phyloP scores from a whole-genome alignment of 192 early-diverging fungal species.

The Podila epicladia region DNA sequence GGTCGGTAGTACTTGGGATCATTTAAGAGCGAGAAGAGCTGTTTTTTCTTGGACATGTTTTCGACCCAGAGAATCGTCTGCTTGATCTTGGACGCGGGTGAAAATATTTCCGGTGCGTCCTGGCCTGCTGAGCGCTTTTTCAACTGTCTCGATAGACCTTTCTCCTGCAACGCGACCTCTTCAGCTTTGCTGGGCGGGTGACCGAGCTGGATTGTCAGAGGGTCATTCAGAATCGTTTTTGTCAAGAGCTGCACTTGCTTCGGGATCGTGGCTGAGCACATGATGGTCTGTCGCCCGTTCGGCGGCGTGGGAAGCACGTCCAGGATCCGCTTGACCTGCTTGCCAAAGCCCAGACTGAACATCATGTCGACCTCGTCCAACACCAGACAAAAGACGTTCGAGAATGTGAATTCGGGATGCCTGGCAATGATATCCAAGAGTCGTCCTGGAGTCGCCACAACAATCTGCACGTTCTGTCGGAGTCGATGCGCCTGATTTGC shows the following conservation, averaged over 20 bases:
- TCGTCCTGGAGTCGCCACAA: conserved; percentile 66
- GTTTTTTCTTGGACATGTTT: conserved; percentile 62
- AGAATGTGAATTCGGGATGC: conserved; percentile 44
- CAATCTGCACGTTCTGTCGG: conserved; percentile 62
- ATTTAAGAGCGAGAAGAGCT: conserved; percentile 60
- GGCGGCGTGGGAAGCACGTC: conserved; percentile 42
- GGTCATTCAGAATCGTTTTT: conserved; percentile 25
- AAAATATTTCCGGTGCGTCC: conserved; percentile 13
- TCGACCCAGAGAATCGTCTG: conserved; percentile 69
- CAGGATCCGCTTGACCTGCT: conserved; percentile 58
- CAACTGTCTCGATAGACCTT: neutral
- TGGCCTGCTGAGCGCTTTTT: neutral
- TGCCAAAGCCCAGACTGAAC: conserved; percentile 64
- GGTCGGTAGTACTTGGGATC: conserved; percentile 62
- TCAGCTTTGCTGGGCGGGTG: conserved; percentile 7
- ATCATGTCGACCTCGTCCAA: conserved; percentile 68
- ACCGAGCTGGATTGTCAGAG: conserved; percentile 48
- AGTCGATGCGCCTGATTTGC: conserved; percentile 63
- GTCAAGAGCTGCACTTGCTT: conserved; percentile 34
- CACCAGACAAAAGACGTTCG: conserved; percentile 57
- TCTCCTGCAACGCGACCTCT: neutral
- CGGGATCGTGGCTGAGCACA: conserved; percentile 64
- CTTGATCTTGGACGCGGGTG: conserved; percentile 50
- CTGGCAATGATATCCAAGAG: conserved; percentile 56
- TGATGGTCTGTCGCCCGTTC: conserved; percentile 50